Evolutionary conservation across 768 basidiomycete species (phyloP), one percentile per base, ranked within the genome.

Genomic region (Mycena rebaudengoi): DNA sequence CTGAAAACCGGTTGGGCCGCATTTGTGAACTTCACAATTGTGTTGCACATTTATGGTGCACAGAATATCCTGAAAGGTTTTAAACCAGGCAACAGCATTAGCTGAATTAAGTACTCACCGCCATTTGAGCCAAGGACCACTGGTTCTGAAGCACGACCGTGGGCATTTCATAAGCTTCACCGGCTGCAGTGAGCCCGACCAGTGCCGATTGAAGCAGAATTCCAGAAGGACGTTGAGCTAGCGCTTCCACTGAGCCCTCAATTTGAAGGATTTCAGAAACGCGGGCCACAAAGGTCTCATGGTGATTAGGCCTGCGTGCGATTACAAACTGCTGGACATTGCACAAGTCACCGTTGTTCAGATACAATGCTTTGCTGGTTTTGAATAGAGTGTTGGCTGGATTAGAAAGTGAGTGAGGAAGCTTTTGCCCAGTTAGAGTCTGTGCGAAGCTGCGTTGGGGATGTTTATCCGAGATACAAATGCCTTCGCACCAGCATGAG

Each of bases 11-110:
- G 46, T 39, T 25, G 16, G 12, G 10, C n/a, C 29, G n/a, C 58
- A 60, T 2, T 18, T 23, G 12, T 60, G 43, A n/a, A 18, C 37
- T 20, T 4, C 18, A 18, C 58, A 60, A 30, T 60, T 60, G 23
- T 60, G 58, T 23, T 60, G 58, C 5, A 51, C 37, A 29, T 60
- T 60, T n/a, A 60, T 48, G 3, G 46, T 60, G 58, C 58, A 60
- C 26, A 50, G 14, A 14, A 60, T 23, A 28, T 48, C 46, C 58
- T 60, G 20, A 10, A 11, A 28, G 11, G 14, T 20, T 20, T 32
- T 45, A 23, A 30, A 25, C 23, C 26, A 7, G 28, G 18, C 2
- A 29, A 23, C 14, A 40, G 12, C 8, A 5, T 41, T 10, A 1
- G 28, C 18, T 8, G 18, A 10, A 18, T 26, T 7, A 40, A 28